Evolutionary conservation across 1,284 basidiomycete genomes (phyloP).

Genomic region (Apiotrichum veenhuisii): DNA sequence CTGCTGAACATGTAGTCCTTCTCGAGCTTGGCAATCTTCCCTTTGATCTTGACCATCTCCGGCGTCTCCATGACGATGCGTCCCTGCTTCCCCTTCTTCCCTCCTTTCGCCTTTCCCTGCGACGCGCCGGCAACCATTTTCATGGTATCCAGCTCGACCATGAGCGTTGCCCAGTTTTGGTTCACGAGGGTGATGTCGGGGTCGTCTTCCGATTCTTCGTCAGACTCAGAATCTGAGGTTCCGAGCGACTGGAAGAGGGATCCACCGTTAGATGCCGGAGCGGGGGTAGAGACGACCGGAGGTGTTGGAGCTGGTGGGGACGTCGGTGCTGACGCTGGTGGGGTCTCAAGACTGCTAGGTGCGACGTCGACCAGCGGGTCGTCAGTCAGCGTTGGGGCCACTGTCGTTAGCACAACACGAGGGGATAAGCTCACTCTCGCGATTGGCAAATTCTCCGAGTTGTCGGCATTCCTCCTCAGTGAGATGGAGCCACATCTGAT

Average conservation of each 20-base stretch:
- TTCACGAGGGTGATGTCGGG: slow-evolving; percentile 57
- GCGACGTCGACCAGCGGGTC: slow-evolving; percentile 10
- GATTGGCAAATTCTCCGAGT: slow-evolving; percentile 29
- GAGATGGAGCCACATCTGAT: slow-evolving; percentile 66
- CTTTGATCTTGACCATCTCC: slow-evolving; percentile 55
- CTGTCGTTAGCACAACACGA: too few relatives aligned
- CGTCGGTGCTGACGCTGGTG: background rate
- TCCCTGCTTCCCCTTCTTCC: slow-evolving; percentile 38
- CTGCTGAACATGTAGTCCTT: slow-evolving; percentile 71
- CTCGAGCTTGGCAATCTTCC: slow-evolving; percentile 58
- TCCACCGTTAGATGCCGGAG: background rate
- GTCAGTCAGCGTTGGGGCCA: background rate
- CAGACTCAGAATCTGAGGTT: slow-evolving; percentile 10
- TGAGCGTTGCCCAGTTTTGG: slow-evolving; percentile 52
- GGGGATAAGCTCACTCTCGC: background rate
- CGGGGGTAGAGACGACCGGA: background rate
- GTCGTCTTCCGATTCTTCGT: slow-evolving; percentile 49
- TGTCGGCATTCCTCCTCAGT: slow-evolving; percentile 60
- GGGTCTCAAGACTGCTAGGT: background rate
- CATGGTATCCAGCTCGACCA: slow-evolving; percentile 51
- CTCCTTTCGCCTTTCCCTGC: slow-evolving; percentile 29
- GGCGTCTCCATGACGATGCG: slow-evolving; percentile 42
- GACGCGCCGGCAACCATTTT: slow-evolving; percentile 18
- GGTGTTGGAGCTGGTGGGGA: background rate
- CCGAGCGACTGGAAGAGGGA: slow-evolving; percentile 36